Base-by-base conservation (phyloP, 371 early-diverging fungal genomes). In the Syncephalis plumigaleata region DNA sequence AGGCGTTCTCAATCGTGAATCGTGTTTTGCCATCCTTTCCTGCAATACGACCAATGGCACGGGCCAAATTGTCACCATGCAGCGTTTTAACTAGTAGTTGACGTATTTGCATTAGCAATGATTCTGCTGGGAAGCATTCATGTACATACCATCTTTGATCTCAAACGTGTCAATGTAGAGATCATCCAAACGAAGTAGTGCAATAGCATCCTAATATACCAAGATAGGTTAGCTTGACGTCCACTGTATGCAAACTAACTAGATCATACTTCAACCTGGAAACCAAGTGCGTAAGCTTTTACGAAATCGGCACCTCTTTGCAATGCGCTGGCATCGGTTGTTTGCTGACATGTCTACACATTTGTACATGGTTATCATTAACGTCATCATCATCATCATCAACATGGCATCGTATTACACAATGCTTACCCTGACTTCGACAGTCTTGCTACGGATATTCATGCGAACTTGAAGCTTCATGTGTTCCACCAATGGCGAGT, bases 11-110 rank as follows among this genome's bases (percentile, higher is more conserved):
- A 49, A 99, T 98, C 13, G 95, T 87, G 51, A 81, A 89, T 61
- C 90, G 90, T 15, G 95, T 96, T 65, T 93, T 95, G 45, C 99
- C 99, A 55, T 96, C 88, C 66, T 90, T 87, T 48, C 99, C 99
- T 36, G 98, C 97, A 58, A 99, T 87, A 63, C 99, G 89, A 55
- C 99, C 99, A 59, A 99, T 87, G 20, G 99, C 99, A 54, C 99
- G 81, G 21, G 94, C 83, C 59, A 98, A 66, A 66, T 99, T 94
- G 56, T 94, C 91, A 44, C 94, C 91, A 46, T 81, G 81, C 42
- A 98, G 64, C 13, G 90, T 94, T 72, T 95, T 92, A 31, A 99
- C 88, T 60, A 48, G 18, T 18, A 20, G 21, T 36, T 15, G 3
- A 42, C 2, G 27, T 13, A 31, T 9, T 9, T 44, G 3, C 22